A percentile compares a stretch with the other conserved stretches of the same genome.
These are phyloP conservation scores for Hanseniaspora meyeri DNA, from an alignment of 805 yeast species.

Conservation along the genomic window DNA sequence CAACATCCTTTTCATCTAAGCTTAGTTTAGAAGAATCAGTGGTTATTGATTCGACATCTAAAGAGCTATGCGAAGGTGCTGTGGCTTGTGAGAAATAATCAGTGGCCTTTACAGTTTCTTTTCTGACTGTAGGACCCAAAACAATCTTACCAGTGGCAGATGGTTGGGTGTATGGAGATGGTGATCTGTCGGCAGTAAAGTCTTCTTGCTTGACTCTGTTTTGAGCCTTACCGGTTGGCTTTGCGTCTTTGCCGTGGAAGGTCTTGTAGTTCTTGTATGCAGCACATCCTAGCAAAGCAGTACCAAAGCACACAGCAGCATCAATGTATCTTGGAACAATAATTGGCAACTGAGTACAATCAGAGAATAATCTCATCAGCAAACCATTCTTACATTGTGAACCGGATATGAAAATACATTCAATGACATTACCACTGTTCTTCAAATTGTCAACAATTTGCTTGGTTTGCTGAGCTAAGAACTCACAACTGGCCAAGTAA, in stretches of 20 bases:
- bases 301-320: conserved; percentile 92
- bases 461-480: conserved; percentile 93
- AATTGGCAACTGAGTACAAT: conserved; percentile 83
- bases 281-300: conserved; percentile 88
- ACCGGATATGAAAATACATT: conserved; percentile 78
- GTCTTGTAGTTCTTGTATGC: conserved; percentile 59
- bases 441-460: conserved; percentile 85
- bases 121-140: conserved; percentile 42
- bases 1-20: neutral
- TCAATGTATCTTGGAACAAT: conserved; percentile 90
- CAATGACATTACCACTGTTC: conserved; percentile 61
- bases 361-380: conserved; percentile 79
- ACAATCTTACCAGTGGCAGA: conserved; percentile 39
- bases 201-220: conserved; percentile 11
- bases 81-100: conserved; percentile 20
- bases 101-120: neutral
- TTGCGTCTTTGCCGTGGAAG: conserved; percentile 4
- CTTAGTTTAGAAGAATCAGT: neutral
- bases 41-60: neutral
- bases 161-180: conserved; percentile 71
- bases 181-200: conserved; percentile 19
- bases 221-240: conserved; percentile 13
- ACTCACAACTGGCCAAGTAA: conserved; percentile 90
- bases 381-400: conserved; percentile 92
- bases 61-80: conserved; percentile 16